These are phyloP conservation scores for Talaromyces sp. DNA, from an alignment of 2,329 filamentous ascomycete species.

Conservation along the genomic window DNA sequence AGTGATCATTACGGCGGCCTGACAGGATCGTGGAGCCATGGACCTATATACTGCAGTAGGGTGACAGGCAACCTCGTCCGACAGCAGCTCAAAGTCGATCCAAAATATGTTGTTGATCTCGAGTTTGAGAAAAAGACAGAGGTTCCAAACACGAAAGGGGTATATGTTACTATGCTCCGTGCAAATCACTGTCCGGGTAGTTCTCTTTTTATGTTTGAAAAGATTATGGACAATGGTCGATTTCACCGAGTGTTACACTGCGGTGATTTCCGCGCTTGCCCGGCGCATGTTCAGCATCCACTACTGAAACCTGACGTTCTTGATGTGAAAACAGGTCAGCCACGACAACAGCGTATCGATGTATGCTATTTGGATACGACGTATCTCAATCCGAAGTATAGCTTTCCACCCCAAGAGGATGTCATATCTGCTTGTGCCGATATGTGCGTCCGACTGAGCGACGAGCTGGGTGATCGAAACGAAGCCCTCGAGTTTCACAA, in stretches of 20 bases:
- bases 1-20: conserved; percentile 96
- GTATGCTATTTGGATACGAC: conserved; percentile 97
- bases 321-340: conserved; percentile 69
- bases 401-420: conserved; percentile 84
- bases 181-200: conserved; percentile 97
- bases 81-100: conserved; percentile 79
- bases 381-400: conserved; percentile 92
- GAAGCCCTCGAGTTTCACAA: conserved; percentile 60
- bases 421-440: conserved; percentile 86
- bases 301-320: conserved; percentile 72
- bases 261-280: conserved; percentile 90
- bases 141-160: conserved; percentile 77
- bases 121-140: conserved; percentile 80
- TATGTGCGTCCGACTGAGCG: conserved; percentile 75
- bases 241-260: conserved; percentile 86
- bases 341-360: conserved; percentile 81
- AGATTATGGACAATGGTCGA: conserved; percentile 63
- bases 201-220: conserved; percentile 90
- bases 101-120: conserved; percentile 78
- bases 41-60: conserved; percentile 93
- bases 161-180: conserved; percentile 87
- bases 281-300: conserved; percentile 77
- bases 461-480: conserved; percentile 59
- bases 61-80: conserved; percentile 88
- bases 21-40: conserved; percentile 83